Evolutionary conservation across 2,329 filamentous ascomycete genomes (phyloP).

Genomic region (Fusarium sp.): DNA sequence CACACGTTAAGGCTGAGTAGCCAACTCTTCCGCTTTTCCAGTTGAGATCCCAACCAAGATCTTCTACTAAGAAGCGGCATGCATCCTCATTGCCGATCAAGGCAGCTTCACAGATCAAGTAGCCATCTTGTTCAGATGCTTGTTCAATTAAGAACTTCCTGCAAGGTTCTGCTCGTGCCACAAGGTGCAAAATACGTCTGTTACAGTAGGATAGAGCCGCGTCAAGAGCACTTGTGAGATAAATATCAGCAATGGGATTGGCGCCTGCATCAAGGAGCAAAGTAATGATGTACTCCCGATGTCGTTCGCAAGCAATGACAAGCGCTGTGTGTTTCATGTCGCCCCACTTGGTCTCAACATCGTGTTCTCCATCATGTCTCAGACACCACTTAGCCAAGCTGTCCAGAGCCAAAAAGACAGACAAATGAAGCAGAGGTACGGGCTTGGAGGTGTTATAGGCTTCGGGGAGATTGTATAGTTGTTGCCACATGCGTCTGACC

Average conservation of each 20-base stretch:
- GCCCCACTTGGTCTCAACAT: fast-evolving
- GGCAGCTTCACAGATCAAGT: fast-evolving
- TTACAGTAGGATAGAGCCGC: fast-evolving
- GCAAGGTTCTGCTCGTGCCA: not conserved
- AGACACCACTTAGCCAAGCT: not conserved
- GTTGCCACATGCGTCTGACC: not conserved
- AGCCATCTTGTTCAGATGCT: not conserved
- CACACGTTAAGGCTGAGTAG: not conserved
- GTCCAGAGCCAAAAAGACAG: not conserved
- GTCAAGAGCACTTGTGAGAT: no score
- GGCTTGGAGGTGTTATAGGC: no score
- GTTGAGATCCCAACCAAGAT: not conserved
- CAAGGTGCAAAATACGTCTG: not conserved
- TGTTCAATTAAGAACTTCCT: not conserved
- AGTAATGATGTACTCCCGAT: not conserved
- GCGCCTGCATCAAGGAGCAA: not conserved
- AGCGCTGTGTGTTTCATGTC: fast-evolving
- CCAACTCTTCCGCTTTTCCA: not conserved
- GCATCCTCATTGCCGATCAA: fast-evolving
- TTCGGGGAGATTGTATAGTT: no score
- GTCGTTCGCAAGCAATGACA: fast-evolving
- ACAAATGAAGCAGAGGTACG: not conserved
- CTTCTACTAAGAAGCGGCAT: not conserved
- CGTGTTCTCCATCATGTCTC: not conserved
- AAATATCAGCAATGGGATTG: fast-evolving